Evolutionary conservation across 805 yeast genomes (phyloP).

Genomic region (Barnettozyma sucrosica): DNA sequence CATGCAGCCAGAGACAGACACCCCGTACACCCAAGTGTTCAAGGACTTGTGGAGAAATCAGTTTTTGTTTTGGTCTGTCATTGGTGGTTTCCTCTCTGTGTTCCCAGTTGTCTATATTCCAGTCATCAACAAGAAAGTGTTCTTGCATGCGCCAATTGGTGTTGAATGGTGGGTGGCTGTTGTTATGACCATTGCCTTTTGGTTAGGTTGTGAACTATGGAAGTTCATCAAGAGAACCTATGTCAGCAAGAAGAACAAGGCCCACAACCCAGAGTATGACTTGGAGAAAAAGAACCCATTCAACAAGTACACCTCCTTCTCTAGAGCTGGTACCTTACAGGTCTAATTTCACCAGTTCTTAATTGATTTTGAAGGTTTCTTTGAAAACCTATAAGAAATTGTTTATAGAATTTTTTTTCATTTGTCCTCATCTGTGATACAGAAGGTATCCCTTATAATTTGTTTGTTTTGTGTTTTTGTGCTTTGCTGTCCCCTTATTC

Average conservation of each 20-base stretch:
- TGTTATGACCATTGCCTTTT: conserved; percentile 51
- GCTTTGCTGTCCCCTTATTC: too few relatives aligned
- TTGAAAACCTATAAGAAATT: too few relatives aligned
- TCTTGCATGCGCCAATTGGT: conserved; percentile 63
- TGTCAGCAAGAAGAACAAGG: conserved; percentile 34
- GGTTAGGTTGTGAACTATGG: conserved; percentile 59
- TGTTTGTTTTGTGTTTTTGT: too few relatives aligned
- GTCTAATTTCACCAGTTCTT: neutral
- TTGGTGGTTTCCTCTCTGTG: conserved; percentile 61
- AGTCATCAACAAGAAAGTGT: conserved; percentile 73
- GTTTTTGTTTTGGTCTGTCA: conserved; percentile 75
- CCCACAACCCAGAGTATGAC: conserved; percentile 57
- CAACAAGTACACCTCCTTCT: conserved; percentile 53
- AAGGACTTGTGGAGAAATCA: conserved; percentile 68
- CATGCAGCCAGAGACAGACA: conserved; percentile 61
- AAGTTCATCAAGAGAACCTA: conserved; percentile 60
- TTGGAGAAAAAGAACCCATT: conserved; percentile 59
- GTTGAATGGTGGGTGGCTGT: conserved; percentile 79
- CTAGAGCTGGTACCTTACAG: conserved; percentile 42
- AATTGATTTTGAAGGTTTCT: neutral
- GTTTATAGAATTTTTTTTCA: neutral
- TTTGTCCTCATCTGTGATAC: neutral
- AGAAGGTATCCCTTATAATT: too few relatives aligned
- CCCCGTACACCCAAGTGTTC: conserved; percentile 54
- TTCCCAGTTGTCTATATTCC: conserved; percentile 87